These are phyloP conservation scores for Phytophthora citricola DNA, from an alignment of 352 stramenopile species.

Conservation along the genomic window DNA sequence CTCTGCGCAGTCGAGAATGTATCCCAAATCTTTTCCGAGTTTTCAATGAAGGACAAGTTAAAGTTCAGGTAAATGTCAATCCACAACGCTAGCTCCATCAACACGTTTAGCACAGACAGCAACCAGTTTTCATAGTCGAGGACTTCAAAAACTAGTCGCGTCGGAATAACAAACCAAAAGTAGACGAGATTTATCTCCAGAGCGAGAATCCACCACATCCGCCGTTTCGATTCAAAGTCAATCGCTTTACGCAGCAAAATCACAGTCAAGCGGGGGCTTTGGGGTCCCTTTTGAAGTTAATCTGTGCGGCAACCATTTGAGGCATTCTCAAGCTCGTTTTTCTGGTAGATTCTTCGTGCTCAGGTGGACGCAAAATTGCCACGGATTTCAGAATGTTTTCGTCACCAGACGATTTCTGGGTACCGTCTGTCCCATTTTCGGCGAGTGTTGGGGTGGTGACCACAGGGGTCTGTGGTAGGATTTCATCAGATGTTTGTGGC, in stretches of 20 bases:
- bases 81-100: conserved; percentile 55
- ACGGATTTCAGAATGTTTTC: conserved; percentile 8
- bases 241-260: conserved; percentile 47
- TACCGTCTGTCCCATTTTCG: neutral
- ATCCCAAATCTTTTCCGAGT: conserved; percentile 69
- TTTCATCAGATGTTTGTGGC: neutral
- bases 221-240: conserved; percentile 42
- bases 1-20: conserved; percentile 36
- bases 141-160: conserved; percentile 48
- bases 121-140: conserved; percentile 40
- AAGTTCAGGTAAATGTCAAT: conserved; percentile 62
- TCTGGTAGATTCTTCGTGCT: neutral
- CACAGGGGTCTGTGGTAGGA: too few relatives aligned
- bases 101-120: conserved; percentile 38
- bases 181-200: conserved; percentile 58
- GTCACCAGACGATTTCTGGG: conserved; percentile 1
- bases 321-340: conserved; percentile 35
- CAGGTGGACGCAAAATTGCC: neutral
- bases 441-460: neutral
- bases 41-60: conserved; percentile 57
- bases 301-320: conserved; percentile 26
- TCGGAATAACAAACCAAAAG: conserved; percentile 63
- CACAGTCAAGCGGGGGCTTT: conserved; percentile 35
- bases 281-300: conserved; percentile 20
- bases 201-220: conserved; percentile 59